Evolutionary conservation across 2,329 filamentous ascomycete species (phyloP).

Genomic region (Chlorencoelia australis): DNA sequence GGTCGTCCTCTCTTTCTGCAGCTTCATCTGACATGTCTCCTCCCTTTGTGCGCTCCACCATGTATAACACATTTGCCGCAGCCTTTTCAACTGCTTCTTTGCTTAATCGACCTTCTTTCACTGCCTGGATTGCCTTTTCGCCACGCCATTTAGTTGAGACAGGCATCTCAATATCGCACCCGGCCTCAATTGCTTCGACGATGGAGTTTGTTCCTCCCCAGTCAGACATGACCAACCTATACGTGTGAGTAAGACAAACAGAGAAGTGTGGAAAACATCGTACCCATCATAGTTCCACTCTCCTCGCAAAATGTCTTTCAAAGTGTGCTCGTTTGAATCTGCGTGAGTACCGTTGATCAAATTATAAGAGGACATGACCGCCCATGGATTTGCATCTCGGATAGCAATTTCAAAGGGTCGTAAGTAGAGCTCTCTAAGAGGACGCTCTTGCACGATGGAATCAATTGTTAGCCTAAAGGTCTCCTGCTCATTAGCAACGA

Average conservation of each 20-base stretch:
- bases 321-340: conserved; percentile 43
- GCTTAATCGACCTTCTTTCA: conserved; percentile 38
- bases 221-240: conserved; percentile 46
- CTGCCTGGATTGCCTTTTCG: conserved; percentile 44
- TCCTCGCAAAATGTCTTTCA: conserved; percentile 47
- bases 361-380: conserved; percentile 61
- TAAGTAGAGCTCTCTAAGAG: conserved; percentile 62
- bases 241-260: conserved; percentile 3
- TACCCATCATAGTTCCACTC: conserved; percentile 55
- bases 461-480: conserved; percentile 56
- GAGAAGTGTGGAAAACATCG: conserved; percentile 12
- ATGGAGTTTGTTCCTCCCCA: conserved; percentile 50
- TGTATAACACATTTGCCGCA: conserved; percentile 48
- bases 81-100: conserved; percentile 43
- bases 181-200: conserved; percentile 43
- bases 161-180: conserved; percentile 49
- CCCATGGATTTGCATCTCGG: conserved; percentile 58
- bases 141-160: conserved; percentile 45
- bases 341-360: conserved; percentile 53
- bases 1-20: conserved; percentile 46
- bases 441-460: conserved; percentile 52
- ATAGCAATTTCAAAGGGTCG: conserved; percentile 66
- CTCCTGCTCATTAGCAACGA: conserved; percentile 65
- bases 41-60: conserved; percentile 53
- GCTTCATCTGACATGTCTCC: conserved; percentile 45